Conservation (phyloP, 371 early-diverging fungal species). For the Circinella umbellata region DNA sequence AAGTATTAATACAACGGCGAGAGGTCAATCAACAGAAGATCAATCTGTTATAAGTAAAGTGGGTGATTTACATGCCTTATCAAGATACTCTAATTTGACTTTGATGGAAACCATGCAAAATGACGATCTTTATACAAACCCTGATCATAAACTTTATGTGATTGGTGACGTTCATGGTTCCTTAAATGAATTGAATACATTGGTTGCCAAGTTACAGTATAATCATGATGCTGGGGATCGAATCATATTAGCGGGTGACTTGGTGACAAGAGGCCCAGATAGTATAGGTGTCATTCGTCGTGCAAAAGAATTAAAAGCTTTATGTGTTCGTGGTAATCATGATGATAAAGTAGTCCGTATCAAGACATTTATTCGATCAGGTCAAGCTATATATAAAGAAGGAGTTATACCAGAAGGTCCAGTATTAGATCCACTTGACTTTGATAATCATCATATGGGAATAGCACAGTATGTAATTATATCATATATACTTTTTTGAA, state of each 20-base stretch:
- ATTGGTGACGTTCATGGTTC: conserved; percentile 80
- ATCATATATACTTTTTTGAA: too few species aligned
- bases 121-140: conserved; percentile 5
- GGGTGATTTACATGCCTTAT: conserved; percentile 22
- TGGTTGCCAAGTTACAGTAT: conserved; percentile 53
- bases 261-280: conserved; percentile 72
- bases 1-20: not conserved
- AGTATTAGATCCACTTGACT: conserved; percentile 47
- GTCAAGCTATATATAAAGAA: conserved; percentile 21
- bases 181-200: conserved; percentile 52
- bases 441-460: conserved; percentile 41
- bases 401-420: conserved; percentile 40
- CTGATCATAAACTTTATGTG: conserved; percentile 50
- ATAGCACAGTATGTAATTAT: conserved; percentile 42
- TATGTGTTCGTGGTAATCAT: conserved; percentile 78
- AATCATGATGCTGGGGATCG: conserved; percentile 46
- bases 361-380: conserved; percentile 45
- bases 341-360: conserved; percentile 75
- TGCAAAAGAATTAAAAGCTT: conserved; percentile 55
- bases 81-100: conserved; percentile 47
- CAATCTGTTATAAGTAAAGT: not conserved
- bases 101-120: conserved; percentile 23
- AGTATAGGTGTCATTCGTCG: conserved; percentile 64
- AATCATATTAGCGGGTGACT: conserved; percentile 71
- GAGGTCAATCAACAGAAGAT: not conserved